phyloP scores from a whole-genome alignment of 2,329 filamentous ascomycete species.

The Pseudogymnoascus sp. region DNA sequence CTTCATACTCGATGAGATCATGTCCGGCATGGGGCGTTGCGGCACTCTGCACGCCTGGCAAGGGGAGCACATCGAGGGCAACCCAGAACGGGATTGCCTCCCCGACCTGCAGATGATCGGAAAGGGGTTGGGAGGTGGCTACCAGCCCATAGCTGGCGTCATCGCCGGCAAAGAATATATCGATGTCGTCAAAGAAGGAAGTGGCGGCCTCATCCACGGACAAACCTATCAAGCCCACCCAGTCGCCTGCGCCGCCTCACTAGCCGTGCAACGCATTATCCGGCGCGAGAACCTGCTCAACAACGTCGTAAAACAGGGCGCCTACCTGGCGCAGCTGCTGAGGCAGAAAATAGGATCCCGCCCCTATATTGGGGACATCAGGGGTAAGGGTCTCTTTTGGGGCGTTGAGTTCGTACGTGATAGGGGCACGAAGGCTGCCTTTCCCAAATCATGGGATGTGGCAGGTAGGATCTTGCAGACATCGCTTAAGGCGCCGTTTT shows the following conservation, averaged over 20 bases:
- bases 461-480: conserved; percentile 44
- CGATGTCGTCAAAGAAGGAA: conserved; percentile 25
- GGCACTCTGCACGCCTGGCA: conserved; percentile 51
- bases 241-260: conserved; percentile 50
- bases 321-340: conserved; percentile 38
- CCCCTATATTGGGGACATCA: conserved; percentile 51
- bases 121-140: conserved; percentile 60
- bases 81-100: conserved; percentile 19
- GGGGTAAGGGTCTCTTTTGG: conserved; percentile 53
- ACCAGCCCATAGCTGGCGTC: conserved; percentile 53
- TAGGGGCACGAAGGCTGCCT: conserved; percentile 42
- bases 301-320: conserved; percentile 51
- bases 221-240: conserved; percentile 60
- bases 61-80: conserved; percentile 34
- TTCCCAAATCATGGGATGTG: conserved; percentile 36
- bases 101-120: conserved; percentile 62
- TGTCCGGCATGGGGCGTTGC: conserved; percentile 50
- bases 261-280: conserved; percentile 56
- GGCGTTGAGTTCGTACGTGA: conserved; percentile 49
- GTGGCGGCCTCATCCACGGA: conserved; percentile 26
- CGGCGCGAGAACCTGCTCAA: conserved; percentile 48
- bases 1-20: conserved; percentile 70
- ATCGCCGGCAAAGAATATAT: conserved; percentile 48
- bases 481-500: conserved; percentile 32
- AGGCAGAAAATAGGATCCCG: conserved; percentile 36